phyloP scores from a whole-genome alignment of 192 early-diverging fungal species.

The Dimargaris cristalligena region DNA sequence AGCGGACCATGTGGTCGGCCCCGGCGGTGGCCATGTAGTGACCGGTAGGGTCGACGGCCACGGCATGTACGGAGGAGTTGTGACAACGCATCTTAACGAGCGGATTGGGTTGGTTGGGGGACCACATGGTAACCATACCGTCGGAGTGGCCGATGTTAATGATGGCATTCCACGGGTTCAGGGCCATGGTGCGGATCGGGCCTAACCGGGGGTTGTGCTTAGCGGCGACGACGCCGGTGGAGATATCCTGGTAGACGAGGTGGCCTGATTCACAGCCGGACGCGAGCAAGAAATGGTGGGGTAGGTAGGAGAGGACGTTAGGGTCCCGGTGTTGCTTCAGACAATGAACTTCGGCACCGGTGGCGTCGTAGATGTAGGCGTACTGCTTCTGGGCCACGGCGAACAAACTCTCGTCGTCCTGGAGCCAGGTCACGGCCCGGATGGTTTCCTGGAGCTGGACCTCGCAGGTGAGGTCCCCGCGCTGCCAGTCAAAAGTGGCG shows the following conservation, averaged over 20 bases:
- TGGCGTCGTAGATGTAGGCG: slow-evolving; percentile 85
- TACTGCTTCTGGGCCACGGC: slow-evolving; percentile 92
- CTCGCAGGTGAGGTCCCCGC: slow-evolving; percentile 57
- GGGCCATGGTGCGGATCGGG: slow-evolving; percentile 60
- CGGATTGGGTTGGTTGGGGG: slow-evolving; percentile 64
- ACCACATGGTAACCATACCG: slow-evolving; percentile 80
- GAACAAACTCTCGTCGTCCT: slow-evolving; percentile 85
- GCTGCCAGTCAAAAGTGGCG: slow-evolving; percentile 82
- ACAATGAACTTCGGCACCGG: slow-evolving; percentile 79
- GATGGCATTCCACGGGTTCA: slow-evolving; percentile 83
- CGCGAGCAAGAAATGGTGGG: slow-evolving; percentile 81
- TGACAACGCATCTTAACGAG: slow-evolving; percentile 93
- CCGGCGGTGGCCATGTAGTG: slow-evolving; percentile 86
- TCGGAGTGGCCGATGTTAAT: slow-evolving; percentile 84
- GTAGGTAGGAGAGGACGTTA: slow-evolving; percentile 73
- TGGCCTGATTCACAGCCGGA: slow-evolving; percentile 64
- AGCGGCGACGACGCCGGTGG: slow-evolving; percentile 68
- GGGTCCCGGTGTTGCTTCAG: slow-evolving; percentile 68
- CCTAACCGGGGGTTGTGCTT: slow-evolving; percentile 66
- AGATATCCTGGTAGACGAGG: slow-evolving; percentile 87
- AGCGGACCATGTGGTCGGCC: slow-evolving; percentile 71
- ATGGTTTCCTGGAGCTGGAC: slow-evolving; percentile 77
- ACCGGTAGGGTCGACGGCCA: slow-evolving; percentile 65
- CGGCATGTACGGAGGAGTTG: slow-evolving; percentile 59
- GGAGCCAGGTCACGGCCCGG: slow-evolving; percentile 87